These are phyloP conservation scores for Picea sitchensis DNA, from an alignment of 75 land plant species.

Conservation along the genomic window DNA sequence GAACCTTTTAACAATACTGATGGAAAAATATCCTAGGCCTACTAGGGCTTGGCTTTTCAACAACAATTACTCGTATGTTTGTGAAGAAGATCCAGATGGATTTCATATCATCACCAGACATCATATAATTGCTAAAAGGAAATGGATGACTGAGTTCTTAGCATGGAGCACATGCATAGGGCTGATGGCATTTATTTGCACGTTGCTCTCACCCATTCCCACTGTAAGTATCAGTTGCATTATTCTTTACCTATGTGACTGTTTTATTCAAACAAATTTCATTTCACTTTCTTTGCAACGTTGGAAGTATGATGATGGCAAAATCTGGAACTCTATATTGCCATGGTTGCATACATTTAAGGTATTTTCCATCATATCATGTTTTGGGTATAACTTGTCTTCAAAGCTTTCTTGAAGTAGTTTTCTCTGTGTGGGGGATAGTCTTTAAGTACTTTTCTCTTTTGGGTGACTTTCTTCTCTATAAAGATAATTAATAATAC, in stretches of 20 bases:
- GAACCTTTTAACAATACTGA: background rate
- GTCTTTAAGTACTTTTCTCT: background rate
- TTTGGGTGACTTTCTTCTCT: background rate
- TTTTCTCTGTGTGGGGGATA: background rate
- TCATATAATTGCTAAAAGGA: constrained; percentile 4
- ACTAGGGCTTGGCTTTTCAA: background rate
- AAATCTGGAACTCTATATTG: background rate
- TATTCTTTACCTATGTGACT: background rate
- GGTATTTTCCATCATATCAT: background rate
- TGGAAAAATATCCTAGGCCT: background rate
- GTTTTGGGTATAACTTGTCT: background rate
- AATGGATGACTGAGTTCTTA: background rate
- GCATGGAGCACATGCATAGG: background rate
- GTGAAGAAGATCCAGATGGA: background rate
- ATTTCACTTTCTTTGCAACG: background rate
- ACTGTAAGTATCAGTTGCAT: background rate
- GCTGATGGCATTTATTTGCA: constrained; percentile 7
- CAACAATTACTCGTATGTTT: background rate
- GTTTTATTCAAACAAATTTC: background rate
- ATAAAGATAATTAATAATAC: background rate
- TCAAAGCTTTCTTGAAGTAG: background rate
- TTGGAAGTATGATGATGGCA: background rate
- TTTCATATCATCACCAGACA: background rate
- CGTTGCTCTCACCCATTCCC: background rate
- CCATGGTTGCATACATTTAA: background rate